Conservation (phyloP, 352 stramenopile genomes). For the Plasmopara viticola region DNA sequence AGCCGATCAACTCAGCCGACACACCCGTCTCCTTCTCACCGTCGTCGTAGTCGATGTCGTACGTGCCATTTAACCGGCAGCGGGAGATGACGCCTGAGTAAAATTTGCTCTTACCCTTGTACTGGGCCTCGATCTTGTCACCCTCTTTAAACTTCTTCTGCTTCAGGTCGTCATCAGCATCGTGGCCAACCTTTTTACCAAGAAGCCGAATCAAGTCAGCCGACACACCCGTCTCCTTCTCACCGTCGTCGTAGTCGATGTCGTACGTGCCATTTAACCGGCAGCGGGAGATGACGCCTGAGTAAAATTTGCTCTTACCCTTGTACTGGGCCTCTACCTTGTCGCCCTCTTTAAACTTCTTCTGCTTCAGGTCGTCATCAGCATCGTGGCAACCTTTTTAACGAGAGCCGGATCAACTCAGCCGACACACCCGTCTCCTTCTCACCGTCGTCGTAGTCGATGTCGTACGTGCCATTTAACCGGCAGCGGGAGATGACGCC, state of each 20-base stretch:
- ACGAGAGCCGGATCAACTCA: background rate
- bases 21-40: background rate
- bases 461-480: too few relatives aligned
- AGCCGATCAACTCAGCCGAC: background rate
- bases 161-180: too few relatives aligned
- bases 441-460: too few relatives aligned
- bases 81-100: too few relatives aligned
- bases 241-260: slow-evolving; percentile 51
- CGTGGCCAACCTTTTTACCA: background rate
- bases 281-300: slow-evolving; percentile 40
- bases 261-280: slow-evolving; percentile 67
- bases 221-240: background rate
- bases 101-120: too few relatives aligned
- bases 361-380: slow-evolving; percentile 48
- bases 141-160: slow-evolving; percentile 5
- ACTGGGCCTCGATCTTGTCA: too few relatives aligned
- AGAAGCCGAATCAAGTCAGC: slow-evolving; percentile 3
- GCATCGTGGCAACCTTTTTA: too few relatives aligned
- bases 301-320: slow-evolving; percentile 45
- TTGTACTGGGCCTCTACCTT: slow-evolving; percentile 55
- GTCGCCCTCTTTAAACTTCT: slow-evolving; percentile 44
- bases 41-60: too few relatives aligned
- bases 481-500: too few relatives aligned
- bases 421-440: background rate
- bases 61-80: too few relatives aligned